These are phyloP conservation scores for Aspergillus hortae DNA, from an alignment of 2,329 filamentous ascomycete species.

Conservation along the genomic window DNA sequence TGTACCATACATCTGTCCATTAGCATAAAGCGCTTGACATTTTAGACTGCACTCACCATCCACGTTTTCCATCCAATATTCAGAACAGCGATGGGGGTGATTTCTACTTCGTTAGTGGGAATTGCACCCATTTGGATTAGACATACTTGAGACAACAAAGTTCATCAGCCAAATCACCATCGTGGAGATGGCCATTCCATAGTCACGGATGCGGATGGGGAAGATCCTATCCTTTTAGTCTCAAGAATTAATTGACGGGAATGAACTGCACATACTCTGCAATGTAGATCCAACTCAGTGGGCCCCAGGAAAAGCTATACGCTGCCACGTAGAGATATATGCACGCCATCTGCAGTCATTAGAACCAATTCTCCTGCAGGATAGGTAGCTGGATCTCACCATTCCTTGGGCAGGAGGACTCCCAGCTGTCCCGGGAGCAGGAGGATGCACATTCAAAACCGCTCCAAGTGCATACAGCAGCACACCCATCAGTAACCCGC, in stretches of 20 bases:
- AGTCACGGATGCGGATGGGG: conserved; percentile 2
- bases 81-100: neutral
- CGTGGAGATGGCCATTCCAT: neutral
- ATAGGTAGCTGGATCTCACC: neutral
- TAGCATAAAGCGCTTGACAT: too few species aligned
- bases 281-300: conserved; percentile 2
- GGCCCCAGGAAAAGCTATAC: neutral
- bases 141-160: conserved; percentile 3
- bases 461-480: neutral
- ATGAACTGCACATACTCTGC: neutral
- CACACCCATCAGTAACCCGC: neutral
- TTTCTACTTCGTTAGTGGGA: neutral
- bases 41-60: neutral
- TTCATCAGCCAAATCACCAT: conserved; percentile 4
- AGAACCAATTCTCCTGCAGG: neutral
- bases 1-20: neutral
- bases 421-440: neutral
- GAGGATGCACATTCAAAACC: conserved; percentile 1
- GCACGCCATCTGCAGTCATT: neutral
- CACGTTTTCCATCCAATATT: conserved; percentile 4
- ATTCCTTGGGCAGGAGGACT: neutral
- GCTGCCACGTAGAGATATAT: conserved; percentile 2
- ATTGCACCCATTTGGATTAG: neutral
- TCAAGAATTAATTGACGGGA: too few species aligned
- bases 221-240: neutral